A percentile compares a stretch with the other conserved stretches of the same genome.
phyloP scores from a whole-genome alignment of 116 monocot species.

The Trichopus zeylanicus region DNA sequence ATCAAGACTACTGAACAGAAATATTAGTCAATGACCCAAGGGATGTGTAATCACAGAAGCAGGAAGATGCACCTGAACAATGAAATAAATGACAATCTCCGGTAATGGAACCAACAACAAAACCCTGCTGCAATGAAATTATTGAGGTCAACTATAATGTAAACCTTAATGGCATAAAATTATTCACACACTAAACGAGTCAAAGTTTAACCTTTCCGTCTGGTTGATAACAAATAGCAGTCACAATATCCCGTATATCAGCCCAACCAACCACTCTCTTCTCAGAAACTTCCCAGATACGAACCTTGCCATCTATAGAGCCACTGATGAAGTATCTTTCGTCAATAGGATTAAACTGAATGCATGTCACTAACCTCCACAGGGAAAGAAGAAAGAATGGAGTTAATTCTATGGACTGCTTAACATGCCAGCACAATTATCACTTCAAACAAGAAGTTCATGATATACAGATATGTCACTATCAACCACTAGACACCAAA shows the following conservation, averaged over 20 bases:
- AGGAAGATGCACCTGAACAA: conserved; percentile 32
- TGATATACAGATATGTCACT: too few species aligned
- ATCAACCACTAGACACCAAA: too few species aligned
- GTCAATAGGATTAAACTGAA: conserved; percentile 53
- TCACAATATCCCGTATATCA: conserved; percentile 50
- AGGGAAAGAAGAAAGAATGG: neutral
- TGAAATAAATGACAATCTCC: conserved; percentile 55
- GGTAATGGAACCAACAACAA: conserved; percentile 25
- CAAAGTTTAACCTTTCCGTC: conserved; percentile 39
- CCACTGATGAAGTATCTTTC: conserved; percentile 53
- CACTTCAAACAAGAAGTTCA: too few species aligned
- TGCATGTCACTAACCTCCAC: conserved; percentile 35
- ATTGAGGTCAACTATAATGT: neutral
- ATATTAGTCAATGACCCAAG: neutral
- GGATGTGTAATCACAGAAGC: neutral
- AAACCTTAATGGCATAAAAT: neutral
- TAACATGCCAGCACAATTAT: too few species aligned
- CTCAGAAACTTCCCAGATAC: conserved; percentile 38
- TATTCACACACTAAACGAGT: neutral
- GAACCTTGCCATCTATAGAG: conserved; percentile 67
- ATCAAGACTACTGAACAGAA: neutral
- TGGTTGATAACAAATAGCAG: conserved; percentile 45
- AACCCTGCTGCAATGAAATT: conserved; percentile 10
- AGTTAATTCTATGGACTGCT: neutral
- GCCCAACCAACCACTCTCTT: conserved; percentile 50